Evolutionary conservation across 305 asterid genomes (phyloP), one percentile per base, ranked within the genome.

Genomic region (Fraxinus xanthoxyloides): DNA sequence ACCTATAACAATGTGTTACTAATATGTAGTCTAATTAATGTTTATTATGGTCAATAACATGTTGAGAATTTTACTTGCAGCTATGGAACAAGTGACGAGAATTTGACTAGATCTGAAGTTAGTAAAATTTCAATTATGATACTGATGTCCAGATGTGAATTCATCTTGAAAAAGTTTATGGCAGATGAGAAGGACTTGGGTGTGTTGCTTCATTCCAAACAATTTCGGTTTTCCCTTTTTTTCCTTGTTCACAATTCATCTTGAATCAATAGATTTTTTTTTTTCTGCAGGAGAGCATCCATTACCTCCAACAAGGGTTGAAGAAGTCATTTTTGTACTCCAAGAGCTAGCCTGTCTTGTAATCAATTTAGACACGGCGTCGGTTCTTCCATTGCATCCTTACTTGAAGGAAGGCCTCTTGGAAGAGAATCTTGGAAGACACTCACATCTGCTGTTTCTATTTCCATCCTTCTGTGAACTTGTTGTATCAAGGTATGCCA

Each of bases 391-490:
- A 82, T 88, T 94, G 87, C 92, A 65, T 85, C 90, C 88, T 76
- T 84, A 82, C 86, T 89, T 96, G 24, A 90, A 83, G 89, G 91
- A 85, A 81, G 91, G 90, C 82, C 36, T 89, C 61, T 78, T 80
- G 43, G 87, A 79, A 81, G 92, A 86, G 74, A 85, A 82, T 78
- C 80, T 51, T 77, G 87, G 83, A 79, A 87, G 89, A 72, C 92
- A 92, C 43, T 84, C 97, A 12, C 99, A 96, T 90, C 90, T 96
- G 87, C 90, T 96, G 86, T 93, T 93, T 85, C 90, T 96, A 81
- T 89, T 94, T 77, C 95, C 99, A 77, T 87, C 98, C 51, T 91
- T 96, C 48, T 92, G 98, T 87, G 99, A 96, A 82, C 98, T 96
- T 82, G 98, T 93, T 77, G 81, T 90, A 82, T 93, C 99, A 82